These are phyloP conservation scores for Laburnicola sp. DNA, from an alignment of 2,329 filamentous ascomycete species.

Conservation along the genomic window DNA sequence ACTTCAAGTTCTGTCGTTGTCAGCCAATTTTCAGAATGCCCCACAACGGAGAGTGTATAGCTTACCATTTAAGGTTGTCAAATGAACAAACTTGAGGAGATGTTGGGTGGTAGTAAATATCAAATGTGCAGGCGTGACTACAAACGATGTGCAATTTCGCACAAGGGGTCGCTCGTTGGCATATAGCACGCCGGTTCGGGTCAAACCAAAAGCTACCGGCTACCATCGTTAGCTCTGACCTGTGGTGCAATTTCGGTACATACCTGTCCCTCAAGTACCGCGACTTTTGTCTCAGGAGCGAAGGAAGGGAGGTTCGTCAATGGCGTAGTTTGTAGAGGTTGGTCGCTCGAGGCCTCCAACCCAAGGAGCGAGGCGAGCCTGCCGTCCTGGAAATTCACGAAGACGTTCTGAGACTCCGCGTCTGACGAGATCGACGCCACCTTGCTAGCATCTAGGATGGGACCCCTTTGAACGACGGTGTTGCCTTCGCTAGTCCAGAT, in stretches of 20 bases:
- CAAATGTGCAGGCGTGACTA: constrained; percentile 78
- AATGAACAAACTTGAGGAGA: constrained; percentile 89
- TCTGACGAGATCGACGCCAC: constrained; percentile 29
- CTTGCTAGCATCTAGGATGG: constrained; percentile 27
- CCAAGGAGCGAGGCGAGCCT: constrained; percentile 20
- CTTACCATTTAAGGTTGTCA: constrained; percentile 66
- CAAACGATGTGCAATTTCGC: constrained; percentile 90
- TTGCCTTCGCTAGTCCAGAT: constrained; percentile 33
- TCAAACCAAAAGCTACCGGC: constrained; percentile 65
- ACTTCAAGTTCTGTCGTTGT: constrained; percentile 70
- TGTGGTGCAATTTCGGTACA: constrained; percentile 11
- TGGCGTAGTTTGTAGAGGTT: constrained; percentile 21
- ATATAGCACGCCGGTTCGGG: constrained; percentile 75
- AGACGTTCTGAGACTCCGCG: constrained; percentile 26
- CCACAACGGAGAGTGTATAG: neutral
- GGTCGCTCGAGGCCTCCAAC: constrained; percentile 14
- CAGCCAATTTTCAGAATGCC: neutral
- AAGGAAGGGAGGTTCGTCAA: constrained; percentile 32
- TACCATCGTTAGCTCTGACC: constrained; percentile 27
- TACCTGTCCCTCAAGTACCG: constrained; percentile 31
- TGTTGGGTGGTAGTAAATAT: constrained; percentile 93
- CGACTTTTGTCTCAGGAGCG: constrained; percentile 29
- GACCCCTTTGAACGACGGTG: constrained; percentile 24
- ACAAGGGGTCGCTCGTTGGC: constrained; percentile 73
- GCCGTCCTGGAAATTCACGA: constrained; percentile 30